phyloP scores from a whole-genome alignment of 139 green algal genomes.

The Auxenochlorella pyrenoidosa region DNA sequence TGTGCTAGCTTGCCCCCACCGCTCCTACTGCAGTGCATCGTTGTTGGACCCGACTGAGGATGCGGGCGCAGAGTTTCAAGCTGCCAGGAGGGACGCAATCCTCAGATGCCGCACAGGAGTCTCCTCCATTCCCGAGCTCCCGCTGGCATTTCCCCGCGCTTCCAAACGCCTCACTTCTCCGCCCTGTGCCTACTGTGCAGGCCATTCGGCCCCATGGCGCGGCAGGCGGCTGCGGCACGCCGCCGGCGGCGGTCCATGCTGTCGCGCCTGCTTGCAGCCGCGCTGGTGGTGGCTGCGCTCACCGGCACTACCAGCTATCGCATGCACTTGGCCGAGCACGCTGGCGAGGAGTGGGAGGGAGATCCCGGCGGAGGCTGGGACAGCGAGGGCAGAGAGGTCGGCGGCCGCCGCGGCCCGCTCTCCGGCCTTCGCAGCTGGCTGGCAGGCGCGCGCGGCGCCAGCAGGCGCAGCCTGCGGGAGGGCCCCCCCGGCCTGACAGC shows the following conservation, averaged over 20 bases:
- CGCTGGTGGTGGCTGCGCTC: constrained; percentile 4
- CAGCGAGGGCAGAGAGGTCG: background rate
- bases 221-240: background rate
- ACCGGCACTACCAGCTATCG: constrained; percentile 18
- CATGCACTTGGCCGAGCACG: constrained; percentile 12
- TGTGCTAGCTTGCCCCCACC: no score
- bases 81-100: no score
- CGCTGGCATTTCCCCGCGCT: no score
- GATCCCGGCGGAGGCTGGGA: background rate
- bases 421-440: constrained; percentile 30
- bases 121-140: background rate
- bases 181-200: no score
- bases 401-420: background rate
- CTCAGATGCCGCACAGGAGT: no score
- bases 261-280: background rate
- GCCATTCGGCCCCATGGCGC: background rate
- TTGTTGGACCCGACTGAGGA: no score
- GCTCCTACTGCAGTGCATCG: no score
- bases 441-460: background rate
- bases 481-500: background rate
- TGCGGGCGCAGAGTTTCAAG: no score
- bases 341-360: background rate
- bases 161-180: no score
- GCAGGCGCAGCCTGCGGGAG: constrained; percentile 23
- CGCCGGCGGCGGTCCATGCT: background rate